Base-by-base conservation (phyloP, 176 grass and related monocot genomes). In the Tillandsia fasciculata region DNA sequence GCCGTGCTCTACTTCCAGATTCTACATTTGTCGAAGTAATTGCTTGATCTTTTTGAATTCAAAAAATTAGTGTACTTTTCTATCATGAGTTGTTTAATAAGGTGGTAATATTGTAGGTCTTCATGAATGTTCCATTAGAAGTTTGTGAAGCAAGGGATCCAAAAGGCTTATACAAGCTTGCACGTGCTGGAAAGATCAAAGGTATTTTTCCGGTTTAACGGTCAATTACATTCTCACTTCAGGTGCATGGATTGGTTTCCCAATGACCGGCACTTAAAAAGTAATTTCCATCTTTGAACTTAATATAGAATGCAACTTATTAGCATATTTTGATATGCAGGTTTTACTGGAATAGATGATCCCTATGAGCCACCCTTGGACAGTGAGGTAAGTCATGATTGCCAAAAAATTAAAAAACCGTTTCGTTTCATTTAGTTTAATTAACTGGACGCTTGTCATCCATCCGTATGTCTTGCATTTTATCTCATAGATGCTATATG, bases 161-260 rank as follows among this genome's bases (percentile, higher is more conserved):
- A 63, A 99, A 99, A 93, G 94, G 94, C 47, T 77, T 99, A 54
- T 99, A 99, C 79, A 99, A 84, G 56, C 94, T 92, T 83, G 94
- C 94, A 85, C 89, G 94, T 15, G 68, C 84, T 47, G 94, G 94
- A 80, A 99, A 92, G 72, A 93, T 99, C 71, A 99, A 93, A 90
- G 89, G 94, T 99, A 76, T 8, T 22, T 12, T 12, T 69, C 7
- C 15, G 26, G 53, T 26, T 27, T 20, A 42, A 42, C 33, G 6
- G 5, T 51, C 50, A 12, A 15, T 52, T 12, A 70, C 9, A 26
- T 14, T 26, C 13, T 70, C 26, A 11, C 56, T 61, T 61, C n/a
- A 57, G 53, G 18, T 51, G 18, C 9, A 47, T 28, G 22, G 2
- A 66, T 47, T 9, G 5, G 33, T 42, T 42, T 42, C 33, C 27